Evolutionary conservation across 306 rosid genomes (phyloP), one percentile per base, ranked within the genome.

Genomic region (Amphicarpaea edgeworthii): DNA sequence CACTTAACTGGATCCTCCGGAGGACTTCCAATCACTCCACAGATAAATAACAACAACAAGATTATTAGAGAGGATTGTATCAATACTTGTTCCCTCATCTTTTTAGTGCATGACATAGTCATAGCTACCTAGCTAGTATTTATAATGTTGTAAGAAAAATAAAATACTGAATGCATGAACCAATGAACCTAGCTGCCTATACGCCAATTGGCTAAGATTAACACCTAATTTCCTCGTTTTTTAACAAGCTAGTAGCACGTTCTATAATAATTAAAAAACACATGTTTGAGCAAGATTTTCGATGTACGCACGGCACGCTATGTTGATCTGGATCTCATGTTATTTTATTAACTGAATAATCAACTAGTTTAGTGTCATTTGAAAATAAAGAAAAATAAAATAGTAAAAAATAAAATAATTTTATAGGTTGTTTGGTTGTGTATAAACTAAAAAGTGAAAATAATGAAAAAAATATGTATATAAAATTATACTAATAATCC

Each of bases 1-100:
- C 97, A 89, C 72, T 80, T 78, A 43, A 91, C 50, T 42, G 87
- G 93, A 65, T 87, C 86, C 72, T 78, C 87, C 2, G 90, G 93
- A 6, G 97, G 93, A 12, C 64, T 79, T 32, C 70, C 42, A 24
- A 75, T n/a, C 28, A 64, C 80, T 50, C 23, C 41, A 30, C 45
- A 42, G 34, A 82, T 15, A 0, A 30, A 15, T 2, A 60, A 5
- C 2, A 60, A 30, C 12, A n/a, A n/a, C n/a, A n/a, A n/a, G n/a
- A n/a, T n/a, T n/a, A 60, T 32, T 7, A 30, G 40, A 6, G n/a
- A 12, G 41, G 1, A 72, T 51, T 14, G n/a, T n/a, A n/a, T 46
- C 23, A 85, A 46, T n/a, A 6, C 55, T n/a, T 23, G 21, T 11
- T 63, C 41, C 16, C 43, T 65, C 55, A 53, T 65, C n/a, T 21